Evolutionary conservation across 2,329 filamentous ascomycete species (phyloP), one percentile per base, ranked within the genome.

Genomic region (Lachnellula hyalina): DNA sequence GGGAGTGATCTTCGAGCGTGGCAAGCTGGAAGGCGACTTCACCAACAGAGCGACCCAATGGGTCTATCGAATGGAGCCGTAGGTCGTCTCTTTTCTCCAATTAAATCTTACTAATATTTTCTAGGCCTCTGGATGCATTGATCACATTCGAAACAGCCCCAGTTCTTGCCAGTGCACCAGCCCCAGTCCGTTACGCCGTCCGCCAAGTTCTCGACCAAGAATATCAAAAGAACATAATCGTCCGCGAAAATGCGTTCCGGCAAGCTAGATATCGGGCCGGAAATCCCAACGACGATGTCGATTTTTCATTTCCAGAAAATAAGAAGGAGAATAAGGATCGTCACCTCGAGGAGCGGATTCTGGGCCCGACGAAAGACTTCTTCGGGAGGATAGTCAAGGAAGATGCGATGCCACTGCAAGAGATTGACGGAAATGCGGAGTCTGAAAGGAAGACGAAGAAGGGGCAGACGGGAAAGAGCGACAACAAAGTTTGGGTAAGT

Each of bases 41-140:
- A 70, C 77, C 5, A 75, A 74, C 19, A 77, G 77, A 53, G 80
- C 83, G 35, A 74, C 78, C 17, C 79, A 84, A 62, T 97, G 85
- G 80, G 86, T 96, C 8, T 97, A 96, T 71, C 84, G 94, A 51
- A 92, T 99, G 89, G 93, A 97, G 67, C 94, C 94, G 80, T 92
- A 75, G 79, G 87, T 85, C 25, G 21, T 25, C 35, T 32, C 19
- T 40, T 14, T 17, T 17, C 17, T 38, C 25, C 23, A 54, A 51
- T 34, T 54, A 21, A 40, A 44, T 34, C 15, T 28, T 38, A 23
- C 49, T 63, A 54, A 63, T 25, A 25, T 4, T 4, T 42, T 36
- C 35, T 57, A 81, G 78, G 53, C 77, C 83, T 0, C 78, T 99
- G n/a, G 94, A 99, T 71, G 77, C 81, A 8, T 78, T 97, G 0